Percentiles rank a stretch among this genome's conserved stretches.
These are phyloP conservation scores for Volvariella surrecta DNA, from an alignment of 1,284 basidiomycete species.

Conservation along the genomic window DNA sequence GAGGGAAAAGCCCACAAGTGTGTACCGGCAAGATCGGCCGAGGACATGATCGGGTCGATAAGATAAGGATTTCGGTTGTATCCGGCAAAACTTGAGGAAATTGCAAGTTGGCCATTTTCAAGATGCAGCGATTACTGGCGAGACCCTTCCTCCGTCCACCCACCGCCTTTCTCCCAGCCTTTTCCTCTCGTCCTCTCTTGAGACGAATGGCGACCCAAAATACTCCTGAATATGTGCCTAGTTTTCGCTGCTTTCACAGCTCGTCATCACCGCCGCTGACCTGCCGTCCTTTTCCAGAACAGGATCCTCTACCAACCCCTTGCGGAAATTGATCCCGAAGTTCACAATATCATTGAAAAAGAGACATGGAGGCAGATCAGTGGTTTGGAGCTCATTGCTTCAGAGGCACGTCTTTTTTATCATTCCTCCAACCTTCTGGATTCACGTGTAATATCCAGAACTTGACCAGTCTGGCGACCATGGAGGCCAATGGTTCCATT, in stretches of 20 bases:
- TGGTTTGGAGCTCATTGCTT: constrained; percentile 94
- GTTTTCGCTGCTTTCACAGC: not conserved
- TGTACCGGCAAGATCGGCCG: constrained; percentile 1
- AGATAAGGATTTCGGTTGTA: constrained; percentile 19
- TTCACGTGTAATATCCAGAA: constrained; percentile 47
- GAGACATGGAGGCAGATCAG: constrained; percentile 99
- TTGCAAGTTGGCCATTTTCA: constrained; percentile 12
- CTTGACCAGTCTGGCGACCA: constrained; percentile 87
- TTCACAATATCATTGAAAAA: constrained; percentile 97
- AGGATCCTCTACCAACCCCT: constrained; percentile 84
- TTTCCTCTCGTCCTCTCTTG: constrained; percentile 16
- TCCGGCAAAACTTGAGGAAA: constrained; percentile 19
- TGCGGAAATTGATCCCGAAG: constrained; percentile 87
- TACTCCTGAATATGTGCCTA: constrained; percentile 32
- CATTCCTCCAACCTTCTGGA: constrained; percentile 4
- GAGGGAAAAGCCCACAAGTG: no score
- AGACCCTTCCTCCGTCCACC: constrained; percentile 24
- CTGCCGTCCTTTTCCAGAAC: constrained; percentile 53
- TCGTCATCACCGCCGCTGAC: not conserved
- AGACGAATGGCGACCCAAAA: constrained; percentile 52
- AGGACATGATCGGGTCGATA: not conserved
- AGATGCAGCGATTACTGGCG: constrained; percentile 30
- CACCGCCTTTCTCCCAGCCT: constrained; percentile 16
- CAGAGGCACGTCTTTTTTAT: constrained; percentile 51
- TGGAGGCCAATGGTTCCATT: constrained; percentile 99